These are phyloP conservation scores for Hymenoscyphus scutula DNA, from an alignment of 2,329 filamentous ascomycete species.

Conservation along the genomic window DNA sequence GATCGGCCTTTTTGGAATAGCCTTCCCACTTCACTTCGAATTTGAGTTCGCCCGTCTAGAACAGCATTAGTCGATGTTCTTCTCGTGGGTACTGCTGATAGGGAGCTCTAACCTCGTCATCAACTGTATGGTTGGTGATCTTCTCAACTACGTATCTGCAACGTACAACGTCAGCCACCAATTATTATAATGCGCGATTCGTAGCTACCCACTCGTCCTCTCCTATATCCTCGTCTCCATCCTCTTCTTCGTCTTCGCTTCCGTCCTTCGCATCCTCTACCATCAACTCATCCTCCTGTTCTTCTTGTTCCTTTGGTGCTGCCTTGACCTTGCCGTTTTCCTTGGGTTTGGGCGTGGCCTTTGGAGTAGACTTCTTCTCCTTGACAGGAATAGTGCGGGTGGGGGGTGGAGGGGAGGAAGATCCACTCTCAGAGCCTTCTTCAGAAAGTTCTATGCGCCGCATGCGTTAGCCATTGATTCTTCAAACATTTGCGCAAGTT, in stretches of 20 bases:
- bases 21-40: conserved; percentile 82
- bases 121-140: conserved; percentile 64
- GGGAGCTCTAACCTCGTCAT: conserved; percentile 47
- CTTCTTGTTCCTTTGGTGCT: conserved; percentile 26
- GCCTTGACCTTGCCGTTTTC: conserved; percentile 24
- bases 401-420: neutral
- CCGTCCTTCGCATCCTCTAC: conserved; percentile 32
- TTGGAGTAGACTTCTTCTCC: conserved; percentile 26
- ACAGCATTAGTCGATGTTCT: conserved; percentile 15
- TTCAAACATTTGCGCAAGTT: neutral
- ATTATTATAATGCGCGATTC: neutral
- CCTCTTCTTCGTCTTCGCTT: conserved; percentile 37
- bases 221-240: conserved; percentile 42
- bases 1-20: conserved; percentile 65
- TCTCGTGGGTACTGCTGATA: neutral
- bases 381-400: conserved; percentile 8
- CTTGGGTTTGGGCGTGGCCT: conserved; percentile 2
- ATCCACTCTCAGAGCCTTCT: conserved; percentile 37
- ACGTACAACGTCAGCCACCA: neutral
- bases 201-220: conserved; percentile 45
- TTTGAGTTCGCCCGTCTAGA: conserved; percentile 44
- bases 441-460: conserved; percentile 30
- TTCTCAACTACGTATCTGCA: conserved; percentile 70
- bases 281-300: conserved; percentile 20
- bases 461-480: conserved; percentile 23